Percentiles rank a stretch among this genome's conserved stretches.
Conservation (phyloP, 108 stramenopile genomes). For the Aurantiochytrium sp. region DNA sequence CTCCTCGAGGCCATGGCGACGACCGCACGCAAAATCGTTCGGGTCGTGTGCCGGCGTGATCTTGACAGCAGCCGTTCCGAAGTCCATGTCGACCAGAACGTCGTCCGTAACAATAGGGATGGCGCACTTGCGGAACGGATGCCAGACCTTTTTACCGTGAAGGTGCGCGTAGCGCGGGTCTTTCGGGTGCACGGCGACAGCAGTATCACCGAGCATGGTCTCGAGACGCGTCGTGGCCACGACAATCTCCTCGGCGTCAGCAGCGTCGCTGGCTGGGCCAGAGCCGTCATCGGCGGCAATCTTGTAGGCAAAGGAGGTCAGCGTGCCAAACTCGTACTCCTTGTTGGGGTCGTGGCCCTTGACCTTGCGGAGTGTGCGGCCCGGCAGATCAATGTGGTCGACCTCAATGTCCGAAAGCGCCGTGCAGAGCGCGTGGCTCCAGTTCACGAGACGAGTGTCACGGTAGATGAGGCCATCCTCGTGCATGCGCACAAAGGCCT, state of each 20-base stretch:
- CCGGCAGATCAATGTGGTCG: constrained; percentile 85
- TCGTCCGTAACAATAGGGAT: constrained; percentile 88
- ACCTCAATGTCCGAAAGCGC: constrained; percentile 99
- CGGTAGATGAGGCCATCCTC: constrained; percentile 92
- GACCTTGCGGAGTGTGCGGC: constrained; percentile 78
- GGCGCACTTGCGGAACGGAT: constrained; percentile 77
- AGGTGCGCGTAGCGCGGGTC: constrained; percentile 92
- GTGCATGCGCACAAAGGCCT: constrained; percentile 83
- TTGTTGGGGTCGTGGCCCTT: constrained; percentile 86
- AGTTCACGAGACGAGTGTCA: constrained; percentile 86
- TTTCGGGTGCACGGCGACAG: constrained; percentile 94
- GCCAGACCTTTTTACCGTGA: constrained; percentile 84
- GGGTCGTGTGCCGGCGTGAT: constrained; percentile 99
- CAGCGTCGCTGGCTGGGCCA: neutral
- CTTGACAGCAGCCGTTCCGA: constrained; percentile 98
- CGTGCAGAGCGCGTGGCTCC: constrained; percentile 91
- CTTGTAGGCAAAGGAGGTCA: constrained; percentile 93
- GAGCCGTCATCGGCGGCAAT: constrained; percentile 64
- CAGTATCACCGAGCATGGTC: constrained; percentile 98
- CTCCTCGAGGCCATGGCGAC: constrained; percentile 84
- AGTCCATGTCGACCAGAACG: constrained; percentile 89
- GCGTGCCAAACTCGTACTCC: constrained; percentile 92
- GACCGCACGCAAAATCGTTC: constrained; percentile 97
- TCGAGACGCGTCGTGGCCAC: constrained; percentile 99
- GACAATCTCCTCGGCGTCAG: constrained; percentile 64